A percentile compares a stretch with the other conserved stretches of the same genome.
These are phyloP conservation scores for Boletus coccyginus DNA, from an alignment of 768 basidiomycete species.

Conservation along the genomic window DNA sequence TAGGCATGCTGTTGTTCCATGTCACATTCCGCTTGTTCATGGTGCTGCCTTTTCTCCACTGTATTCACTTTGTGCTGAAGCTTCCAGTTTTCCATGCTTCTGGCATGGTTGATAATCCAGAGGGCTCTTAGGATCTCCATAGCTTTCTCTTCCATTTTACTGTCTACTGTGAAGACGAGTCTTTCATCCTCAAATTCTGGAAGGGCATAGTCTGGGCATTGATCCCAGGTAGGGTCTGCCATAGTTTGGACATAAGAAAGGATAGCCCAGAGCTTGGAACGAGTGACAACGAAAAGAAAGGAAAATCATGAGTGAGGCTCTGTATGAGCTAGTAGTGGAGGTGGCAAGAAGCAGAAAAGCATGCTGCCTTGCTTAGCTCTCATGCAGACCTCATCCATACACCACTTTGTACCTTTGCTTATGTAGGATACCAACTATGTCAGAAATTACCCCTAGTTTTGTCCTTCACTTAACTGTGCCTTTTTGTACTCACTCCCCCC, in stretches of 20 bases:
- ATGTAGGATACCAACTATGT: too few species aligned
- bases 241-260: background rate
- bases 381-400: too few species aligned
- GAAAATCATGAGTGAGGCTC: too few species aligned
- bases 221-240: background rate
- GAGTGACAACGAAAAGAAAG: too few species aligned
- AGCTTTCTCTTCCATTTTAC: background rate
- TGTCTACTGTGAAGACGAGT: background rate
- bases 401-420: too few species aligned
- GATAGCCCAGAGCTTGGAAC: too few species aligned
- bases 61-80: background rate
- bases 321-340: too few species aligned
- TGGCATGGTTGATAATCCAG: background rate
- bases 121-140: background rate
- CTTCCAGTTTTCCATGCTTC: background rate
- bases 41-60: background rate
- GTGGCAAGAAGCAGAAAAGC: too few species aligned
- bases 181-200: background rate
- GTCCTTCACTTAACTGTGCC: too few species aligned
- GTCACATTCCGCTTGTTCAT: background rate
- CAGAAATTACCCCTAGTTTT: too few species aligned
- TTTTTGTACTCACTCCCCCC: too few species aligned
- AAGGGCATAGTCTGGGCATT: background rate
- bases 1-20: background rate
- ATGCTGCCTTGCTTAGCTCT: too few species aligned